phyloP scores from a whole-genome alignment of 345 rosid species.

The Citrus australasica region DNA sequence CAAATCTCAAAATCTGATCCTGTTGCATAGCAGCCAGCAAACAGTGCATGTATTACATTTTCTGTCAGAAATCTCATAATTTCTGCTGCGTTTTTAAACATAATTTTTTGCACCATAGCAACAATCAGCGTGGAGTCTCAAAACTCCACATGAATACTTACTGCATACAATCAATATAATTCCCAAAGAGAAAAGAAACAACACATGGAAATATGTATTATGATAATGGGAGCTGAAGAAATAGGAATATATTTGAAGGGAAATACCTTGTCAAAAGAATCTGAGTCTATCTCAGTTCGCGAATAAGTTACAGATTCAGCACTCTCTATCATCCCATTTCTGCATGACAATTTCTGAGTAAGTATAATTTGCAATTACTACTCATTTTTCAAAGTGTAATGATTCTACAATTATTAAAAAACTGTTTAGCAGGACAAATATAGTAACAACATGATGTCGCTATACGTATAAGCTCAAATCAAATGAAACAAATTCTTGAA shows the following conservation, averaged over 20 bases:
- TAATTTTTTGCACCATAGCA: not conserved
- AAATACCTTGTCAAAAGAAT: constrained; percentile 79
- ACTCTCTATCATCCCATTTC: constrained; percentile 46
- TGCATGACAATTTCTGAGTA: constrained; percentile 35
- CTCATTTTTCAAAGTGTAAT: constrained; percentile 6
- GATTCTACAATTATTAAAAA: not conserved
- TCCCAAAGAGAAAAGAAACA: not conserved
- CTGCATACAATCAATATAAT: not conserved
- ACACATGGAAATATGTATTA: not conserved
- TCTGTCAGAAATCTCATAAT: not conserved
- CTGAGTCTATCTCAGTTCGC: constrained; percentile 38
- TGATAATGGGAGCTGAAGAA: not conserved
- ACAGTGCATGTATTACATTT: not conserved
- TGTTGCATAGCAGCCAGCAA: not conserved
- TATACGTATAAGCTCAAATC: not conserved
- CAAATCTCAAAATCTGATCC: not conserved
- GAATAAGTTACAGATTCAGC: constrained; percentile 26
- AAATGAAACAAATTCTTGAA: not conserved
- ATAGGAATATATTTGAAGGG: constrained; percentile 1
- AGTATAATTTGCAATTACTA: constrained; percentile 4
- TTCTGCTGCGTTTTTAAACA: not conserved
- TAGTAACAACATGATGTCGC: not conserved
- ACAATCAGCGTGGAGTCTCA: not conserved
- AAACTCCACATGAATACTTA: not conserved
- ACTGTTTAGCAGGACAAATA: not conserved